Base-by-base conservation (phyloP, 768 basidiomycete species). In the Fomitopsis serialis region DNA sequence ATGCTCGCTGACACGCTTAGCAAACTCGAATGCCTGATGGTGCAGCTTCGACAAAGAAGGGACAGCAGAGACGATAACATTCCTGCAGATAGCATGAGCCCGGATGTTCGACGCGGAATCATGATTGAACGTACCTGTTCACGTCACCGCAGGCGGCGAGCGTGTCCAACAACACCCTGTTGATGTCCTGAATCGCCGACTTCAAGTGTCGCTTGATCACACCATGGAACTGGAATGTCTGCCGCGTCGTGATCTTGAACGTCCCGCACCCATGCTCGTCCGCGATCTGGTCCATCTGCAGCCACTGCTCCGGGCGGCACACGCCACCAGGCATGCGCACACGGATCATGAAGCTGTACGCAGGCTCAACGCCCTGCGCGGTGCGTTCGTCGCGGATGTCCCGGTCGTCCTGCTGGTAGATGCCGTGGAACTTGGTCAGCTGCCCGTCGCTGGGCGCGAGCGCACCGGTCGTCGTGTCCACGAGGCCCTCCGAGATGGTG, bases 141-240 rank as follows among this genome's bases (percentile, higher is more conserved):
- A 98, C 97, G 67, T 99, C 97, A 64, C 97, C 97, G 66, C 97
- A 98, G 22, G 97, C 97, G 46, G 96, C 97, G 55, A 99, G 82
- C 2, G 97, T 98, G 69, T 99, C 97, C 54, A 99, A 76, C 60
- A 98, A 65, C 22, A 79, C 85, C 48, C 84, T 78, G 72, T 99
- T 99, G 69, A 98, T 98, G 51, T 84, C 92, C 73, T 97, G 95
- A 58, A 99, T 98, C 17, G 94, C 90, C 27, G 90, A 86, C 73
- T 98, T 98, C 68, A 99, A 72, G 68, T 99, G 93, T 58, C 80
- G 80, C 77, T 99, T 99, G 75, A 99, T 92, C 61, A 99, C 91
- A 52, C 97, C 97, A 69, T 99, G 97, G 79, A 97, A 98, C 72
- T 99, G 97, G 87, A 98, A 99, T 10, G 97, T 99, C 68, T 93